Evolutionary conservation across 495 filamentous ascomycete species (phyloP), one percentile per base, ranked within the genome.

Genomic region (Neurospora sp.): DNA sequence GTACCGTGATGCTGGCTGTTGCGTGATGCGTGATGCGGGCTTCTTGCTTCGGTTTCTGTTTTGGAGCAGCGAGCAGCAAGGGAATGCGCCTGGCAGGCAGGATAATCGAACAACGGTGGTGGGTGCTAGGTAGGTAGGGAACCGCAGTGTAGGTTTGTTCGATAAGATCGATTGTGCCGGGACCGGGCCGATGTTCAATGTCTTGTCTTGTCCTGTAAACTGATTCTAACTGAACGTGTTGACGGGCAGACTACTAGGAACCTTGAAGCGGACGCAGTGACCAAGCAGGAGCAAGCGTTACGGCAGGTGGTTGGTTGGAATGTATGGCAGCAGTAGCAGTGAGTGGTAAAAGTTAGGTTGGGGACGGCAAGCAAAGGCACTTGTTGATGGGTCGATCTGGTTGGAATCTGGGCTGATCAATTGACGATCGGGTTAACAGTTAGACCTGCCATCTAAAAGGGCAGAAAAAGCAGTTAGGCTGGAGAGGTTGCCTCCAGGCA

Each of bases 381-480:
- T 68, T 31, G 11, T 40, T 68, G 22, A 78, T 81, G 79, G 79
- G 79, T 74, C 78, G 79, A 81, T 79, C 71, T 72, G 69, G 69
- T 12, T 75, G 75, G 73, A 80, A 78, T 77, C 78, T 81, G 79
- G 76, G 79, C 77, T 78, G 78, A 81, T 79, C 68, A 61, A 69
- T 73, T 74, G 48, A 73, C 38, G 73, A 71, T 40, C 66, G 59
- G 70, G 69, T 72, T 70, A 72, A 79, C 72, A 80, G 14, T 66
- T 66, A 35, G 53, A 35, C 53, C 53, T 66, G 14, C 20, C 20
- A 5, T 14, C 48, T 1, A 59, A 27, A 46, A 16, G 40, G 18
- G 42, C 42, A 46, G 18, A 11, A 44, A 20, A 27, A 59, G 22
- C 48, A 27, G 22, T 27, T 27, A 27, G 48, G 20, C 48, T 59